These are phyloP conservation scores for Erysiphe pulchra DNA, from an alignment of 2,329 filamentous ascomycete genomes.

Conservation along the genomic window DNA sequence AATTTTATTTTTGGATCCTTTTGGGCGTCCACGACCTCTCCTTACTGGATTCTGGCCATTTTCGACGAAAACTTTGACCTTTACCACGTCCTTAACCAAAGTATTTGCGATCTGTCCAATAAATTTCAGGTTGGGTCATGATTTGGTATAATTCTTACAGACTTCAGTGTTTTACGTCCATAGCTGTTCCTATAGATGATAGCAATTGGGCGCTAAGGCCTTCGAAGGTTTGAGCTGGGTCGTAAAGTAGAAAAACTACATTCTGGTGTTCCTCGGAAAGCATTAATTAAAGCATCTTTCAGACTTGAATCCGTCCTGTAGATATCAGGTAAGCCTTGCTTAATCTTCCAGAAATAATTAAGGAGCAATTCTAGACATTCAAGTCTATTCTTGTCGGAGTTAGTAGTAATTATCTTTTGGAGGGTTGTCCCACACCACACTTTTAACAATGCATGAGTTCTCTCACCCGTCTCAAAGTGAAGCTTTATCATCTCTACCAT, in stretches of 20 bases:
- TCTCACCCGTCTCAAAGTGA: too few relatives aligned
- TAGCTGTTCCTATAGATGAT: neutral
- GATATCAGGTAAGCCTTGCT: neutral
- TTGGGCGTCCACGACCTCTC: neutral
- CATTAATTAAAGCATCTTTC: neutral
- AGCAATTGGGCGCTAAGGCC: neutral
- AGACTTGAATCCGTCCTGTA: neutral
- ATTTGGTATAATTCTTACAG: neutral
- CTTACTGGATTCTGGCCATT: neutral
- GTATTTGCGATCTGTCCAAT: neutral
- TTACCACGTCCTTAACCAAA: neutral
- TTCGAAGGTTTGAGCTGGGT: neutral
- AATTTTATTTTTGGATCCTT: too few relatives aligned
- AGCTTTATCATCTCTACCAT: too few relatives aligned
- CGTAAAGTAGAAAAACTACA: neutral
- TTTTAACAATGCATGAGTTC: too few relatives aligned
- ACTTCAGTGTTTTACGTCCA: neutral
- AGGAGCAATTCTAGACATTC: too few relatives aligned
- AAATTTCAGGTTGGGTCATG: neutral
- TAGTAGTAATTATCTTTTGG: too few relatives aligned
- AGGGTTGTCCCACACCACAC: too few relatives aligned
- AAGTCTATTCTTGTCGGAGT: too few relatives aligned
- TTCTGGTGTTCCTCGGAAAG: neutral
- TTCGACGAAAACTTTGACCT: neutral
- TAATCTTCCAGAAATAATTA: neutral